Percentiles rank a stretch among this genome's conserved stretches.
These are phyloP conservation scores for Porodaedalea pini DNA, from an alignment of 1,284 basidiomycete genomes.

Conservation along the genomic window DNA sequence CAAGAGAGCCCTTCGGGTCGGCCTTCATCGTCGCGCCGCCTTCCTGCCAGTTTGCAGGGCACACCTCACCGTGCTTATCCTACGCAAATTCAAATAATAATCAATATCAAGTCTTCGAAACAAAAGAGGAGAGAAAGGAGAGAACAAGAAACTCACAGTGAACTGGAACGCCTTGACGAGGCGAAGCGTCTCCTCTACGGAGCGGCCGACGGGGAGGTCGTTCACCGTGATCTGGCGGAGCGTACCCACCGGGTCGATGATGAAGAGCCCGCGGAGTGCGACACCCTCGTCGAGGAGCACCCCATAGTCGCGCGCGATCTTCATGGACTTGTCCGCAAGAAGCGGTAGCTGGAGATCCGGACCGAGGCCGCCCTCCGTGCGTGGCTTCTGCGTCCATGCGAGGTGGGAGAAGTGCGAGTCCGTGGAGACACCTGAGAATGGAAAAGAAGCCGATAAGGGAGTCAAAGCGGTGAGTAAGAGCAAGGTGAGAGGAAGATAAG, in stretches of 20 bases:
- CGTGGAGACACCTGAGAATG: conserved; percentile 62
- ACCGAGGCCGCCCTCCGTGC: conserved; percentile 83
- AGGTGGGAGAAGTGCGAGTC: conserved; percentile 88
- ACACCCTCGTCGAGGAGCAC: conserved; percentile 83
- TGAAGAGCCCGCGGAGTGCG: conserved; percentile 81
- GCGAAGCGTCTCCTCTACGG: conserved; percentile 86
- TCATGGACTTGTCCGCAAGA: conserved; percentile 67
- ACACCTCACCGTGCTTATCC: conserved; percentile 88
- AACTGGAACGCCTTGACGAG: conserved; percentile 91
- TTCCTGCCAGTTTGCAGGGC: conserved; percentile 84
- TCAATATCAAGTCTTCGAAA: neutral
- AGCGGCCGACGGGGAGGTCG: conserved; percentile 87
- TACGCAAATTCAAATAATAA: conserved; percentile 28
- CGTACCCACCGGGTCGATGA: conserved; percentile 85
- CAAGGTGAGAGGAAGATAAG: conserved; percentile 1
- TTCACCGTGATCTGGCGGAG: conserved; percentile 84
- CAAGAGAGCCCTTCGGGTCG: conserved; percentile 65
- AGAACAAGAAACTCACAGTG: conserved; percentile 52
- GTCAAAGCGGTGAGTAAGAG: conserved; percentile 9
- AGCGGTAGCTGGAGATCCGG: conserved; percentile 81
- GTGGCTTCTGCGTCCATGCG: conserved; percentile 78
- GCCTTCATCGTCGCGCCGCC: conserved; percentile 76
- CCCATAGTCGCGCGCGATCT: conserved; percentile 74
- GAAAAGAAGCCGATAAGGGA: neutral
- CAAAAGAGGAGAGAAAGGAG: no score